Percentiles rank a stretch among this genome's conserved stretches.
phyloP scores from a whole-genome alignment of 1,139 yeast genomes.

The Blastobotrys petasosporus region DNA sequence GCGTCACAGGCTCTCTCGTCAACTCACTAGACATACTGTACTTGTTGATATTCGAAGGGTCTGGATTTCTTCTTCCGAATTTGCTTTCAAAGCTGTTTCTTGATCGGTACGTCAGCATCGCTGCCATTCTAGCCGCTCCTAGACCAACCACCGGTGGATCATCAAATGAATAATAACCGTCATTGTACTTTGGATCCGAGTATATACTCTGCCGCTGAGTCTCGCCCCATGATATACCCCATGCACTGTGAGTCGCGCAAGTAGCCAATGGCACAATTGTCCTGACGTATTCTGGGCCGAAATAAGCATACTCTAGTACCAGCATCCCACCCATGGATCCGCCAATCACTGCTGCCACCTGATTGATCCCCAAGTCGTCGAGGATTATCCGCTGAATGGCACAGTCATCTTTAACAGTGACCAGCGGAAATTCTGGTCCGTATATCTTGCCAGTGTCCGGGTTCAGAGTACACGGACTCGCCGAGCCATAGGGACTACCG shows the following conservation, averaged over 20 bases:
- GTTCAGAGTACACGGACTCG: constrained; percentile 79
- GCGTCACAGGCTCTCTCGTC: constrained; percentile 33
- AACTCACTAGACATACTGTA: constrained; percentile 15
- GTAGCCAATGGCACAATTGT: constrained; percentile 84
- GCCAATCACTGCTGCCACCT: constrained; percentile 81
- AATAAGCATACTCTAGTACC: constrained; percentile 78
- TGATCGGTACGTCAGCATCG: constrained; percentile 84
- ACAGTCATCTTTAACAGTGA: constrained; percentile 88
- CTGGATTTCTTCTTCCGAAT: constrained; percentile 76
- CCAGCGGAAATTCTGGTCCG: constrained; percentile 93
- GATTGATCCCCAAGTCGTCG: constrained; percentile 63
- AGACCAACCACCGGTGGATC: constrained; percentile 82
- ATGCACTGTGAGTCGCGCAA: constrained; percentile 89
- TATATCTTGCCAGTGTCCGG: constrained; percentile 66
- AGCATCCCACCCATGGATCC: constrained; percentile 99
- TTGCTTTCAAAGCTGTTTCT: constrained; percentile 86
- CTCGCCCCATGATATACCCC: constrained; percentile 99
- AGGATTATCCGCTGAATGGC: constrained; percentile 68
- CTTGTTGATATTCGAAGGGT: constrained; percentile 35
- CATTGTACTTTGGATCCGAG: constrained; percentile 85
- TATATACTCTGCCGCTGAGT: constrained; percentile 95
- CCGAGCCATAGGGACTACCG: constrained; percentile 96
- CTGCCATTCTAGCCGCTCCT: constrained; percentile 97
- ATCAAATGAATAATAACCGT: constrained; percentile 74
- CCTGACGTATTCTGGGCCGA: constrained; percentile 63